Conservation (phyloP, 306 rosid species). For the Citrullus mucosospermus region DNA sequence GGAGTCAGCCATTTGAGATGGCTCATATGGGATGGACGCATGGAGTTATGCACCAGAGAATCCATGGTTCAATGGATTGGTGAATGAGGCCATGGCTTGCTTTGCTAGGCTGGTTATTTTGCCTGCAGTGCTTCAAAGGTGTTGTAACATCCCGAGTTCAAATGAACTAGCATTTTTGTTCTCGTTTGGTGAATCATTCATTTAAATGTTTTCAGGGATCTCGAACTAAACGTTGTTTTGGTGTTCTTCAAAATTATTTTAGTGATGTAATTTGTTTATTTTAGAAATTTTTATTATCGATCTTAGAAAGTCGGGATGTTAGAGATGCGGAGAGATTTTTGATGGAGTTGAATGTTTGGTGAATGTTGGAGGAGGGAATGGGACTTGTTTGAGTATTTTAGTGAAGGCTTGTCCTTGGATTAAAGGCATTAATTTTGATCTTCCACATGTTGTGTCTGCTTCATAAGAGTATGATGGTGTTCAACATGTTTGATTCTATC, state of each 20-base stretch:
- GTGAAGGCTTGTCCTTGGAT: slow-evolving; percentile 33
- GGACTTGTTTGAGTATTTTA: slow-evolving; percentile 24
- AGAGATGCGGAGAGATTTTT: slow-evolving; percentile 21
- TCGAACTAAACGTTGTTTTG: too few relatives aligned
- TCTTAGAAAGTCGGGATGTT: too few relatives aligned
- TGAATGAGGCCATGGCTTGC: slow-evolving; percentile 62
- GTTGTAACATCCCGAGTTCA: too few relatives aligned
- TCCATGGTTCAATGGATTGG: slow-evolving; percentile 19
- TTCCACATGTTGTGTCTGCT: slow-evolving; percentile 40
- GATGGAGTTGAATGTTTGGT: slow-evolving; percentile 38
- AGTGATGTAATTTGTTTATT: too few relatives aligned
- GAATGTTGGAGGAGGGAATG: slow-evolving; percentile 74
- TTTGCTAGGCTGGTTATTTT: slow-evolving; percentile 13
- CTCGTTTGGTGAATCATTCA: too few relatives aligned
- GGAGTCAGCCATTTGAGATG: slow-evolving; percentile 15
- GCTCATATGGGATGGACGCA: slow-evolving; percentile 32
- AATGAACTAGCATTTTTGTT: too few relatives aligned
- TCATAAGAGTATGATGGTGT: slow-evolving; percentile 14
- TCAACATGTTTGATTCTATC: slow-evolving; percentile 35
- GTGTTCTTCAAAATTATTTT: too few relatives aligned
- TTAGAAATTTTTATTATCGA: too few relatives aligned
- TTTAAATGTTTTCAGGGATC: too few relatives aligned
- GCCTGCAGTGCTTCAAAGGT: slow-evolving; percentile 8
- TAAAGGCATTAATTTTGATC: slow-evolving; percentile 51
- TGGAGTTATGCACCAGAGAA: slow-evolving; percentile 28